These are phyloP conservation scores for Scheffersomyces cryptocercus DNA, from an alignment of 1,139 yeast genomes.

Conservation along the genomic window DNA sequence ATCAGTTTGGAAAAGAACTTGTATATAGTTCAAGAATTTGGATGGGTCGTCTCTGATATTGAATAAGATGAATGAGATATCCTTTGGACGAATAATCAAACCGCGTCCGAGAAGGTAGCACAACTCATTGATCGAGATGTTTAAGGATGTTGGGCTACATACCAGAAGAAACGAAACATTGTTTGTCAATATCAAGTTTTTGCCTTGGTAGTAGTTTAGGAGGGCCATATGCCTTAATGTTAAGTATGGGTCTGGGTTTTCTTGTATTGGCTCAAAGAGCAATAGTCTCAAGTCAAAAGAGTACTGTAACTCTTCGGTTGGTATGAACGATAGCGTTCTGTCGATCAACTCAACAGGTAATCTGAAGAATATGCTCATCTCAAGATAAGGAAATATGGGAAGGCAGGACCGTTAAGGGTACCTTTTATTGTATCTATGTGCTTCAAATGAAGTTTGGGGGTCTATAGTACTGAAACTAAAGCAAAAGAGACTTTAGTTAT, in stretches of 20 bases:
- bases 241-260: conserved; percentile 8
- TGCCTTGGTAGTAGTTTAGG: conserved; percentile 13
- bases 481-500: too few species aligned
- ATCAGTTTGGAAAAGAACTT: conserved; percentile 1
- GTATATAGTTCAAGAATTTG: conserved; percentile 1
- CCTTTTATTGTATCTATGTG: too few species aligned
- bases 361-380: conserved; percentile 2
- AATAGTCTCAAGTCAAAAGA: conserved; percentile 15
- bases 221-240: conserved; percentile 19
- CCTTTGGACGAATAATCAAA: conserved; percentile 21
- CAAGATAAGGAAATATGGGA: background rate
- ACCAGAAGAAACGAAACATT: conserved; percentile 1
- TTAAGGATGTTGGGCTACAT: conserved; percentile 3
- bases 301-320: conserved; percentile 14
- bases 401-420: too few species aligned
- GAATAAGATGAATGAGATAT: conserved; percentile 16
- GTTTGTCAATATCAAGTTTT: conserved; percentile 15
- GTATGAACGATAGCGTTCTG: conserved; percentile 15
- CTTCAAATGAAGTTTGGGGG: too few species aligned
- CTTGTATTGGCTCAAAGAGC: background rate
- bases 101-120: conserved; percentile 15
- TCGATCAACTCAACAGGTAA: conserved; percentile 16
- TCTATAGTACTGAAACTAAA: too few species aligned
- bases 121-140: conserved; percentile 8
- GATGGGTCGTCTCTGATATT: background rate